Conservation (phyloP, 176 grass and related monocot genomes). For the Zoysia japonica region DNA sequence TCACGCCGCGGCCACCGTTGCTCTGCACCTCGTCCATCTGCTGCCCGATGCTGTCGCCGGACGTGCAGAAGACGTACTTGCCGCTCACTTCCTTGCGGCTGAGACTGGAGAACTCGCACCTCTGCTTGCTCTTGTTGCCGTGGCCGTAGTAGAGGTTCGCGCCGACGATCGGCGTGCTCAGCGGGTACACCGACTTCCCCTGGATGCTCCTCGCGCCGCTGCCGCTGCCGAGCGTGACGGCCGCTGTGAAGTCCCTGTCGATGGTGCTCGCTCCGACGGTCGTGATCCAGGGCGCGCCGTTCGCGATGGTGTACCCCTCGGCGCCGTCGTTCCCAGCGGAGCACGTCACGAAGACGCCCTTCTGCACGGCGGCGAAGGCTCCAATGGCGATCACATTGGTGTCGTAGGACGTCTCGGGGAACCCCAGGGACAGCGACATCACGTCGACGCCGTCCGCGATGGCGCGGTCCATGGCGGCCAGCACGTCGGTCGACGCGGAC, state of each 20-base stretch:
- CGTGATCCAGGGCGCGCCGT: conserved; percentile 69
- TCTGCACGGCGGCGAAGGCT: conserved; percentile 54
- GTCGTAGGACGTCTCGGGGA: conserved; percentile 52
- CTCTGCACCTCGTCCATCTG: conserved; percentile 54
- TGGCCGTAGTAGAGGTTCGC: conserved; percentile 53
- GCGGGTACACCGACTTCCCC: conserved; percentile 63
- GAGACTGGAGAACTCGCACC: conserved; percentile 43
- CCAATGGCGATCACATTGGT: conserved; percentile 65
- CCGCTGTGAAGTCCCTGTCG: conserved; percentile 60
- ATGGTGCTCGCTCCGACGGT: conserved; percentile 65
- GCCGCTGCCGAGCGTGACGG: conserved; percentile 49
- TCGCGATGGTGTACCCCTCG: conserved; percentile 48
- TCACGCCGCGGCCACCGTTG: conserved; percentile 50
- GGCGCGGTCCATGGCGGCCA: conserved; percentile 48
- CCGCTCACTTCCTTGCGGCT: conserved; percentile 46
- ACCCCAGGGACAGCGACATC: conserved; percentile 38
- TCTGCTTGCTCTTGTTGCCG: conserved; percentile 39
- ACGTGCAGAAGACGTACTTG: conserved; percentile 61
- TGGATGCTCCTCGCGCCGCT: conserved; percentile 26
- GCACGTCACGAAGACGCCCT: conserved; percentile 56
- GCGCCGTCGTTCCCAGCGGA: conserved; percentile 67
- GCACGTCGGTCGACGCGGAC: conserved; percentile 21
- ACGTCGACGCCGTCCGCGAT: conserved; percentile 52
- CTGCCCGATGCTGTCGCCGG: not conserved
- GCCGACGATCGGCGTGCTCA: not conserved